Percentiles rank a stretch among this genome's conserved stretches.
These are phyloP conservation scores for Suillus hirtellus DNA, from an alignment of 768 basidiomycete species.

Conservation along the genomic window DNA sequence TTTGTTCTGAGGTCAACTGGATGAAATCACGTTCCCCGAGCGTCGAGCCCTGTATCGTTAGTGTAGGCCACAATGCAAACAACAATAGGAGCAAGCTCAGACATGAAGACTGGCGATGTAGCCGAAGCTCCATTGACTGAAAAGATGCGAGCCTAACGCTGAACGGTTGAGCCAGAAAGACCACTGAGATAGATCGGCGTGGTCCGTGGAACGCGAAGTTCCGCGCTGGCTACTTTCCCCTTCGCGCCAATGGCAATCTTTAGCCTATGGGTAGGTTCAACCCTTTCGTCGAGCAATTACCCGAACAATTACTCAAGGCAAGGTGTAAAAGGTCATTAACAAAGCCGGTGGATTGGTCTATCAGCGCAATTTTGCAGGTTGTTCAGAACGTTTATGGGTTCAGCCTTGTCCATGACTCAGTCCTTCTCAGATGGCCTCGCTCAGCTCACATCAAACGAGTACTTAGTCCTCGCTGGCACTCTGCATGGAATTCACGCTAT, in stretches of 20 bases:
- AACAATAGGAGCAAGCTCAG: constrained; percentile 14
- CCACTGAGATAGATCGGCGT: neutral
- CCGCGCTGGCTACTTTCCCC: neutral
- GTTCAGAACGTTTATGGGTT: constrained; percentile 17
- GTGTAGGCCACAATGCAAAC: constrained; percentile 22
- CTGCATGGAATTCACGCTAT: constrained; percentile 99
- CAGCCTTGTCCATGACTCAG: constrained; percentile 1
- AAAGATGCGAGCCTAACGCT: neutral
- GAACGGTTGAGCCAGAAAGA: neutral
- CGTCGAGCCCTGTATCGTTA: constrained; percentile 30
- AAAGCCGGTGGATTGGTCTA: constrained; percentile 98
- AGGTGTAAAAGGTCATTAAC: constrained; percentile 78
- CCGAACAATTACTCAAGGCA: constrained; percentile 5
- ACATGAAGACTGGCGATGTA: neutral
- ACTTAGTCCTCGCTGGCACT: constrained; percentile 94
- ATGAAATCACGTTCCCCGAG: constrained; percentile 39
- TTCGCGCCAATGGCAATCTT: constrained; percentile 64
- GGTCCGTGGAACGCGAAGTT: neutral
- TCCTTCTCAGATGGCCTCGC: constrained; percentile 78
- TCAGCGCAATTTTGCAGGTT: constrained; percentile 89
- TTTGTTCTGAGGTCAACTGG: constrained; percentile 50
- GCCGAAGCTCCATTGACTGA: constrained; percentile 10
- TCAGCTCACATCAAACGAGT: constrained; percentile 88
- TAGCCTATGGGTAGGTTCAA: constrained; percentile 70
- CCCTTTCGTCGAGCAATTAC: neutral